Base-by-base conservation (phyloP, 192 early-diverging fungal genomes). In the Coemansia nantahalensis region DNA sequence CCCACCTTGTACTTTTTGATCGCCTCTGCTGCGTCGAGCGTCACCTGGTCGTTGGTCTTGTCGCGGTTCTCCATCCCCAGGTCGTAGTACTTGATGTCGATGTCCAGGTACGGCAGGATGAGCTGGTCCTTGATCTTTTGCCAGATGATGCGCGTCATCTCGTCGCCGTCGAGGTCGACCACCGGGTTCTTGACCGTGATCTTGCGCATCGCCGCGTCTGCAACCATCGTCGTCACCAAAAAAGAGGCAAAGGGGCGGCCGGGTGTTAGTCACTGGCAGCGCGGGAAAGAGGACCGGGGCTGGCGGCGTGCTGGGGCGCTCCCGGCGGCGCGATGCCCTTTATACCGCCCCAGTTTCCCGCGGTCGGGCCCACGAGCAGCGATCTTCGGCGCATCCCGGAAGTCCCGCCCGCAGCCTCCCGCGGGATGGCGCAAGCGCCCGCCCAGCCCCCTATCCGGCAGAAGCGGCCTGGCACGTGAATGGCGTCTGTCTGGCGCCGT, bases 121-220 rank as follows among this genome's bases (percentile, higher is more conserved):
- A 92, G 80, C 83, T 89, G 54, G 64, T 98, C 93, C 71, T 92
- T 90, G 78, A 94, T 96, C 74, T 83, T 79, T 66, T 87, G 81
- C 91, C 91, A 95, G 75, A 98, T 90, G 78, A 98, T 97, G 59
- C 95, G 80, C 32, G 95, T 98, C 94, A 97, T 97, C 80, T 98
- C 95, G 75, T 98, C 95, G 53, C 95, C 95, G 62, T 98, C 91
- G 15, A 86, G 76, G 68, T 91, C 84, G 45, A 90, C 89, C 38
- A 90, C 84, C 19, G 93, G 88, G 70, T 90, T 94, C 66, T 79
- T 72, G 45, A 95, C 90, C 31, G 70, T 59, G 70, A 98, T 96
- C 72, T 76, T 76, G 34, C 50, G 33, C 31, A 61, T 47, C 28
- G 58, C 63, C 42, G 61, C 60, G 54, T 76, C 72, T 76, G 50